A percentile compares a stretch with the other conserved stretches of the same genome.
These are phyloP conservation scores for Apiospora hydei DNA, from an alignment of 2,329 filamentous ascomycete species.

Conservation along the genomic window DNA sequence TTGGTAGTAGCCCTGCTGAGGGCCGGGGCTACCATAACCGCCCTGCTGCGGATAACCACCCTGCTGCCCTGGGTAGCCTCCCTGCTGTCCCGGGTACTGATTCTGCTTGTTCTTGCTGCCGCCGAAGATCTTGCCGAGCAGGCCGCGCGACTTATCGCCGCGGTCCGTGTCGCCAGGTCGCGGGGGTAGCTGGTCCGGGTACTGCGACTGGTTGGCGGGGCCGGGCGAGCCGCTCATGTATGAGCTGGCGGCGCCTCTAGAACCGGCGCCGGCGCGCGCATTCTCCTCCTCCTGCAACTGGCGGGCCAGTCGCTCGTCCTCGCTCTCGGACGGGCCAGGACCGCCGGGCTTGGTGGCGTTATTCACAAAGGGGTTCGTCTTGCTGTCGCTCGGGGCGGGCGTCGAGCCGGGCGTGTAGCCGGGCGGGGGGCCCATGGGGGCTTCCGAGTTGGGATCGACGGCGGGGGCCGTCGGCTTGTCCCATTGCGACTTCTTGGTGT, in stretches of 20 bases:
- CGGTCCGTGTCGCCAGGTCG: slow-evolving; percentile 35
- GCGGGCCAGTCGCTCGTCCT: slow-evolving; percentile 65
- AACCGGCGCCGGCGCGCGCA: slow-evolving; percentile 53
- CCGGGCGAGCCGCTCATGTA: slow-evolving; percentile 42
- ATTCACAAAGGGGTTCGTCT: slow-evolving; percentile 75
- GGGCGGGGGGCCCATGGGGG: slow-evolving; percentile 69
- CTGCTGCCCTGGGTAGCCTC: no score
- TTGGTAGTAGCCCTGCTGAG: slow-evolving; percentile 40
- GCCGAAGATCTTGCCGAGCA: slow-evolving; percentile 44
- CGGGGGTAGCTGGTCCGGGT: slow-evolving; percentile 53
- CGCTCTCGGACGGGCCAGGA: slow-evolving; percentile 29
- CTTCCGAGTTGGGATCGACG: slow-evolving; percentile 54
- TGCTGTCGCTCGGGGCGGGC: slow-evolving; percentile 59
- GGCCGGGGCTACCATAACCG: slow-evolving; percentile 36
- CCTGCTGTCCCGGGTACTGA: slow-evolving; percentile 29
- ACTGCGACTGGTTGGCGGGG: slow-evolving; percentile 37
- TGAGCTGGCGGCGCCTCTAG: slow-evolving; percentile 41
- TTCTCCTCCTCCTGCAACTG: slow-evolving; percentile 87
- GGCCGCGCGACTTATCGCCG: slow-evolving; percentile 25
- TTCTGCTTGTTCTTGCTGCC: slow-evolving; percentile 40
- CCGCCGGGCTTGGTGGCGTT: slow-evolving; percentile 33
- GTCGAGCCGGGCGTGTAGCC: slow-evolving; percentile 64
- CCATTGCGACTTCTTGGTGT: slow-evolving; percentile 92
- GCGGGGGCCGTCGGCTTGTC: slow-evolving; percentile 78
- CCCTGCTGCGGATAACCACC: slow-evolving; percentile 38